Base-by-base conservation (phyloP, 768 basidiomycete genomes). In the Albatrellus ellisii region DNA sequence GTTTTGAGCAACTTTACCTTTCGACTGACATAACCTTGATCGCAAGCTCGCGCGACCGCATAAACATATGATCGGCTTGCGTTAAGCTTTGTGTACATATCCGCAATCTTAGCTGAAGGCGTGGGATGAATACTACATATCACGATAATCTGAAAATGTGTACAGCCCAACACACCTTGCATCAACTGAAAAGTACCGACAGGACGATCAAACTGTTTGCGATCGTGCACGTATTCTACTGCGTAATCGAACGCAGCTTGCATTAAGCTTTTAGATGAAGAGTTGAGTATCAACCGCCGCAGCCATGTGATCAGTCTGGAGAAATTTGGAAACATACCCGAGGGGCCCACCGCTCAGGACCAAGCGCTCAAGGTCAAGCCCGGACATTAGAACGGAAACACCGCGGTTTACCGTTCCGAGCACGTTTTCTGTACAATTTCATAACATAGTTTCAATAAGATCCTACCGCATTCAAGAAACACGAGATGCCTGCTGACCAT, bases 1-100 rank as follows among this genome's bases (percentile, higher is more conserved):
- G 21, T n/a, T n/a, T n/a, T n/a, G n/a, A n/a, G n/a, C n/a, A 37
- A 68, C 77, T 52, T n/a, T 57, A 89, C 87, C 58, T 74, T 64
- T 51, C 86, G 71, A 59, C 86, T 89, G 48, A 87, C 65, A 51
- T 75, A 72, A 6, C 81, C 85, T 38, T 63, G 64, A 60, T 94
- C 90, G 56, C 89, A 92, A 10, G 90, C 88, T 48, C 78, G 65
- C 7, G 88, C 91, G 12, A 97, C 92, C 22, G 88, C 82, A 60
- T 97, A 97, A 28, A 92, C 86, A 56, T 94, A 94, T 20, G 88
- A 72, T 47, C 92, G 68, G 48, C 87, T 83, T 9, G 91, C 84
- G 52, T 79, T 84, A 31, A 95, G 64, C 57, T 84, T 89, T 6
- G 91, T 94, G 56, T 94, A 94, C 90, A 94, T 94, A 59, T 94